Base-by-base conservation (phyloP, 805 yeast genomes). In the Metschnikowia proteae region DNA sequence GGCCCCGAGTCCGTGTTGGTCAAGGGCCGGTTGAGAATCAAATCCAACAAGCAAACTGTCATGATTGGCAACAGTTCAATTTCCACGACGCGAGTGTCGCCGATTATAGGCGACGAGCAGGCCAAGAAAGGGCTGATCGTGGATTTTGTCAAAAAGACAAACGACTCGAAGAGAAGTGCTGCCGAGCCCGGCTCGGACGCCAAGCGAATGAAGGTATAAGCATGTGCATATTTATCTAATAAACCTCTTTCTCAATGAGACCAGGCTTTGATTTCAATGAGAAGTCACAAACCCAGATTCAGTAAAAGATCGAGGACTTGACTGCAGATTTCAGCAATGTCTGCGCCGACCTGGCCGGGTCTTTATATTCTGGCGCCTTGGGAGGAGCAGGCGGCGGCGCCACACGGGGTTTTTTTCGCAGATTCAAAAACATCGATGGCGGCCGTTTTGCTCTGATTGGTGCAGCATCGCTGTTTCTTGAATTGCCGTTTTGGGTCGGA, bases 11-110 rank as follows among this genome's bases (percentile, higher is more conserved):
- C 78, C 23, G 94, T 79, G 0, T 72, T 90, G 40, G 68, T 86
- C 31, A 86, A 79, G 55, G 97, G 96, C 1, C 71, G 89, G 55
- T 69, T 91, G 57, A 76, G 97, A 52, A 69, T 76, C 28, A 80
- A 81, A 58, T 81, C 91, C 51, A 84, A 85, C 60, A 91, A 90
- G 60, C 97, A 91, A 63, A 83, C 87, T 0, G 70, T 86, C 3
- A 73, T 70, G 45, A 63, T 80, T 2, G 90, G 84, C 8, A 78
- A 76, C 47, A 59, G 51, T 25, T 27, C 17, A 31, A 63, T 57
- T 13, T 42, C 48, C 10, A 47, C 38, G 8, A 11, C 55, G 8
- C 23, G 53, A 7, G 50, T 51, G 4, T 38, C 43, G 6, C 43
- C 51, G 6, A 11, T 52, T 17, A 37, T 51, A 13, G 50, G 50